phyloP scores from a whole-genome alignment of 176 grass and related monocot species.

The Phoenix roebelenii region DNA sequence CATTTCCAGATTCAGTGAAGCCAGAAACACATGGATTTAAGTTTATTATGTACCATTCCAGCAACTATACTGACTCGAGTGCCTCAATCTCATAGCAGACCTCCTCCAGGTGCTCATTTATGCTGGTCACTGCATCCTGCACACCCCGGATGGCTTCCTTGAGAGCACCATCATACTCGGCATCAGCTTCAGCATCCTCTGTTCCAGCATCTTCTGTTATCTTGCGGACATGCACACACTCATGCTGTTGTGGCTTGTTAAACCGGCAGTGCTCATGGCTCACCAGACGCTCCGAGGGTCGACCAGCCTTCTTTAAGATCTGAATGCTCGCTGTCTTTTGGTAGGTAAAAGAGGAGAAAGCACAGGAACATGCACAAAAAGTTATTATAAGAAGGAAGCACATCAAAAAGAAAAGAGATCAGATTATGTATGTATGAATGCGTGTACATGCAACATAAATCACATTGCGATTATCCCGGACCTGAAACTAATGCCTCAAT shows the following conservation, averaged over 20 bases:
- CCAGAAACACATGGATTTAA: too few relatives aligned
- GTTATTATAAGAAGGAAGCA: neutral
- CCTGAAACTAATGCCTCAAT: too few relatives aligned
- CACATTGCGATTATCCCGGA: neutral
- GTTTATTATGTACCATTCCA: too few relatives aligned
- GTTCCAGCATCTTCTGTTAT: slow-evolving; percentile 71
- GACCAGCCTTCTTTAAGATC: slow-evolving; percentile 75
- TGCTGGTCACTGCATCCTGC: slow-evolving; percentile 62
- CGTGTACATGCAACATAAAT: neutral
- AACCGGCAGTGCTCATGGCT: slow-evolving; percentile 58
- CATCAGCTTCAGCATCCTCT: slow-evolving; percentile 66
- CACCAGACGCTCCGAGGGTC: slow-evolving; percentile 58
- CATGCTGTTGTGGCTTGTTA: slow-evolving; percentile 32
- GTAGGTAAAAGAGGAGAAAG: neutral
- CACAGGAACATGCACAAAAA: neutral
- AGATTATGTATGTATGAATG: neutral
- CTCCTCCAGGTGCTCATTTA: slow-evolving; percentile 82
- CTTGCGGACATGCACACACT: slow-evolving; percentile 65
- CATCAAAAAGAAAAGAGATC: neutral
- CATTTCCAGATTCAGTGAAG: too few relatives aligned
- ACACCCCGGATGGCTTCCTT: slow-evolving; percentile 79
- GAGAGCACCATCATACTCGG: slow-evolving; percentile 47
- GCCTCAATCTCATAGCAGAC: slow-evolving; percentile 72
- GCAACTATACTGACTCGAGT: slow-evolving; percentile 34
- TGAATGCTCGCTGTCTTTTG: slow-evolving; percentile 66